Base-by-base conservation (phyloP, 768 basidiomycete genomes). In the Dictyophora rubrovolvata region DNA sequence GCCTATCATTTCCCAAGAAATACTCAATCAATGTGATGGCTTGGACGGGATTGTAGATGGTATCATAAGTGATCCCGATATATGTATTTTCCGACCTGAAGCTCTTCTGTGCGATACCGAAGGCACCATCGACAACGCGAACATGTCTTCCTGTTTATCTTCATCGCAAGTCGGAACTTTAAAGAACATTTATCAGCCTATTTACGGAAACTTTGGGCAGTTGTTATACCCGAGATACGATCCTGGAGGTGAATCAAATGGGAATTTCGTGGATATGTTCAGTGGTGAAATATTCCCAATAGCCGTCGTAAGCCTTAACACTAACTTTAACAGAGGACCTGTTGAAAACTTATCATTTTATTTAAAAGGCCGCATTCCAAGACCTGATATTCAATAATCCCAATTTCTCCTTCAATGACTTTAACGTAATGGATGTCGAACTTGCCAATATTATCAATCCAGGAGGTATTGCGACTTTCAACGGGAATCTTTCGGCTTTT, bases 41-140 rank as follows among this genome's bases (percentile, higher is more conserved):
- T 48, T 70, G n/a, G 71, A 72, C 56, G 71, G 71, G 12, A 65
- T 69, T 47, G 21, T 61, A 2, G 70, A 71, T 59, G 66, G 67
- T 10, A 66, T 71, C 56, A 68, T 71, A 50, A 59, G 62, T 18
- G 67, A 69, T 48, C 68, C 68, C 1, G 64, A 66, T 36, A 48
- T 57, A 14, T 69, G 68, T 57, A 56, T 61, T 48, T 70, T 71
- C 61, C 66, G 68, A 5, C 69, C 69, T 8, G 68, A 69, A 34
- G 64, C 67, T 0, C 53, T 71, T 28, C 60, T 65, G 2, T 71
- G 70, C 53, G 55, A 57, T 12, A n/a, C 12, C 12, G 34, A 7
- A 16, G 48, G 47, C 8, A 37, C n/a, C 14, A n/a, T n/a, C n/a
- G n/a, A n/a, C 11, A 35, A 52, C 36, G 51, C 20, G 17, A 42